Evolutionary conservation across 208 protist genomes (phyloP).

Genomic region (Leishmania braziliensis): DNA sequence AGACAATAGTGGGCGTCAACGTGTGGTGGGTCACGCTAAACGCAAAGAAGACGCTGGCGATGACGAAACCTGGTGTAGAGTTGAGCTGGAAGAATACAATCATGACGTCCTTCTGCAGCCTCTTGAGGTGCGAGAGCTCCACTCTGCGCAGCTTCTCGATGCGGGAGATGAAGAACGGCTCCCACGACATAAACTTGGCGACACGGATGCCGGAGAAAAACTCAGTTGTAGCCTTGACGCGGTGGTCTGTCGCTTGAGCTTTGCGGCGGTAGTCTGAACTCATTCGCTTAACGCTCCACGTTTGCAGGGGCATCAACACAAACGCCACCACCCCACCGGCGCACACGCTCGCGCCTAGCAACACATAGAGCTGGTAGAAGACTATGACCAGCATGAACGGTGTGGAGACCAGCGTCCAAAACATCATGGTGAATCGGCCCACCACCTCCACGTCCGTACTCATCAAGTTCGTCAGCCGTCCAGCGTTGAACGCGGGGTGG

Average conservation of each 20-base stretch:
- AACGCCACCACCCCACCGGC: slow-evolving; percentile 65
- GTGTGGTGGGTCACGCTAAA: slow-evolving; percentile 43
- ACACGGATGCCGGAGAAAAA: slow-evolving; percentile 87
- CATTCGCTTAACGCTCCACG: slow-evolving; percentile 37
- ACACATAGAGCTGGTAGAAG: slow-evolving; percentile 48
- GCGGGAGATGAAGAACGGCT: slow-evolving; percentile 54
- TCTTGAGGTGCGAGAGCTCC: slow-evolving; percentile 41
- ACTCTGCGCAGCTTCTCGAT: slow-evolving; percentile 40
- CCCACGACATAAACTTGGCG: slow-evolving; percentile 93
- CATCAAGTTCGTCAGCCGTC: slow-evolving; percentile 43
- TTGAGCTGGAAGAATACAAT: slow-evolving; percentile 46
- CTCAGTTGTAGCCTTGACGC: slow-evolving; percentile 89
- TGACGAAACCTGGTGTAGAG: slow-evolving; percentile 58
- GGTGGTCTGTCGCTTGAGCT: slow-evolving; percentile 66
- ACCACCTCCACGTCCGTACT: slow-evolving; percentile 67
- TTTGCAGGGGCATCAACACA: slow-evolving; percentile 66
- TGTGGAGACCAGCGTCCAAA: slow-evolving; percentile 58
- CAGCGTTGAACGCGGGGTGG: slow-evolving; percentile 41
- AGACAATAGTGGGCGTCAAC: slow-evolving; percentile 84
- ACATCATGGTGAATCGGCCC: slow-evolving; percentile 44
- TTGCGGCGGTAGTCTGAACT: slow-evolving; percentile 21
- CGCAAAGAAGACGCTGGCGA: slow-evolving; percentile 46
- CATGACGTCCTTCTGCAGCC: slow-evolving; percentile 30
- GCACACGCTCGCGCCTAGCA: slow-evolving; percentile 64
- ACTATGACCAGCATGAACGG: slow-evolving; percentile 60